Evolutionary conservation across 2,329 filamentous ascomycete genomes (phyloP), one percentile per base, ranked within the genome.

Genomic region (Botrytis galanthina): DNA sequence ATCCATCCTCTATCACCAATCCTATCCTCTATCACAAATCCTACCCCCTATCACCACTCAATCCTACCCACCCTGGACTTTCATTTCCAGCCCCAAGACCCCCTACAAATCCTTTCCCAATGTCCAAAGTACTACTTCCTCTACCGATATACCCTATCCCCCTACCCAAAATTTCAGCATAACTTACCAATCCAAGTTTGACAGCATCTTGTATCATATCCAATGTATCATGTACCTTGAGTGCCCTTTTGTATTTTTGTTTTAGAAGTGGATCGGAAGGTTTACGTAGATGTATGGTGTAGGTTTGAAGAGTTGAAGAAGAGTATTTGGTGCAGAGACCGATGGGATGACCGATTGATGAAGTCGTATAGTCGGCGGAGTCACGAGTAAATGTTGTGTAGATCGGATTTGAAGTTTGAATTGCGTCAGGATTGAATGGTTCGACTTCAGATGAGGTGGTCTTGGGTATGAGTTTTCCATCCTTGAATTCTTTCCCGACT

Each of bases 181-280:
- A 74, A 60, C 72, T 72, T 18, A 75, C 70, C n/a, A 75, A 64
- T 20, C 74, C 72, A 42, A 75, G 48, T 51, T 74, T 72, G 35
- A 74, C 46, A 4, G 74, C 74, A 48, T 75, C 72, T n/a, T 75
- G 74, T 64, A 75, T 72, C 72, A 75, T 70, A 71, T 75, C 69
- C 44, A 75, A 60, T 16, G 72, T 72, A 57, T 75, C 74, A 44
- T 75, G 72, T 54, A 74, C 72, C 59, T 74, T 75, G 60, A 75
- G 62, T 22, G 74, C 72, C 9, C 46, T 72, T 61, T 72, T 75
- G 70, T 74, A 72, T 44, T 62, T 72, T 48, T 35, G 39, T 70
- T 75, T 75, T 3, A 74, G 32, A 20, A 74, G 35, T 29, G 69
- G 29, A 61, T 75, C 74, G 37, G 66, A 51, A 14, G 54, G 69